Conservation (phyloP, 805 yeast genomes). For the Jamesozyma jinghongensis region DNA sequence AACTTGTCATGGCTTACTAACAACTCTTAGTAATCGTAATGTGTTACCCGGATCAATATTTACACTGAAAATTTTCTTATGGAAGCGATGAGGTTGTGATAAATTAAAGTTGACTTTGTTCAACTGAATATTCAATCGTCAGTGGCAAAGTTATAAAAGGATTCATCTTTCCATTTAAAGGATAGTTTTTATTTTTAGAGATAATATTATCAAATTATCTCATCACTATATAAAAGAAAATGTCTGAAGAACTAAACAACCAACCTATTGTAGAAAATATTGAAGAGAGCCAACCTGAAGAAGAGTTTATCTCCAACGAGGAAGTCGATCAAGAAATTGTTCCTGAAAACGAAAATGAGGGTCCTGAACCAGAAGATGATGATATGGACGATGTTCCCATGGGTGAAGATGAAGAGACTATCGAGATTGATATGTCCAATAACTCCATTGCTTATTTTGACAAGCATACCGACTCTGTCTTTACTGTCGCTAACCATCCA, state of each 20-base stretch:
- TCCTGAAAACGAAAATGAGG: constrained; percentile 27
- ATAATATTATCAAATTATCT: too few species aligned
- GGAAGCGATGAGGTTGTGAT: not conserved
- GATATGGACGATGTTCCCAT: constrained; percentile 27
- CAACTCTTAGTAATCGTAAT: not conserved
- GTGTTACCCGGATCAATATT: not conserved
- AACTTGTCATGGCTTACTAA: not conserved
- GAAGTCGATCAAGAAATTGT: constrained; percentile 39
- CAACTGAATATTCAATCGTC: too few species aligned
- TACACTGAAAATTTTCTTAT: not conserved
- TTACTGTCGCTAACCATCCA: constrained; percentile 77
- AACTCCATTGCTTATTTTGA: constrained; percentile 88
- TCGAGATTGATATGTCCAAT: constrained; percentile 81
- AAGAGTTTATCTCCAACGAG: constrained; percentile 32
- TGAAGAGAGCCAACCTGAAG: constrained; percentile 18
- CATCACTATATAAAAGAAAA: too few species aligned
- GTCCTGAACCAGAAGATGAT: constrained; percentile 31
- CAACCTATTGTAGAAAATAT: constrained; percentile 6
- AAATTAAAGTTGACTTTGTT: not conserved
- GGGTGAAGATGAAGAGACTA: constrained; percentile 30
- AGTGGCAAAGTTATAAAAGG: too few species aligned
- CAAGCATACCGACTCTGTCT: constrained; percentile 79
- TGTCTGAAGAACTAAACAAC: constrained; percentile 10
- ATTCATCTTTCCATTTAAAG: not conserved
- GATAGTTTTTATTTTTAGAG: not conserved